Evolutionary conservation across 208 protist species (phyloP).

Genomic region (Leptomonas pyrrhocoris): DNA sequence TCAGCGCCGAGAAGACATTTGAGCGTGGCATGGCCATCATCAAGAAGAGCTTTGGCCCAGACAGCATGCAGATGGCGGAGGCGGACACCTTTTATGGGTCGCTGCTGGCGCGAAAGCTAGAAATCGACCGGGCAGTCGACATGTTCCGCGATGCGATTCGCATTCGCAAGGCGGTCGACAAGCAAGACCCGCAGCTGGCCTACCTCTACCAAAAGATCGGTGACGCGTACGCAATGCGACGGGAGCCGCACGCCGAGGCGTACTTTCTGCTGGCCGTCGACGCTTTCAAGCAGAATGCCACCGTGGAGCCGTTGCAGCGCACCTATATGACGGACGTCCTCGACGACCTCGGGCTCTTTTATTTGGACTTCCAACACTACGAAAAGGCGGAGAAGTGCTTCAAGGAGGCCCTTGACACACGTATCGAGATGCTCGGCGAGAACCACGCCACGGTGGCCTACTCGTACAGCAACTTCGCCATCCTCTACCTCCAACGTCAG

Average conservation of each 20-base stretch:
- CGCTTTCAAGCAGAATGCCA: slow-evolving; percentile 77
- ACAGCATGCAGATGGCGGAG: slow-evolving; percentile 76
- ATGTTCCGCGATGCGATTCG: slow-evolving; percentile 80
- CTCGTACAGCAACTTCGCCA: slow-evolving; percentile 89
- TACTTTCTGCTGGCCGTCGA: slow-evolving; percentile 88
- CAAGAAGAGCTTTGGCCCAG: slow-evolving; percentile 60
- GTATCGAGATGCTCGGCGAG: slow-evolving; percentile 88
- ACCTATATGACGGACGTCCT: slow-evolving; percentile 89
- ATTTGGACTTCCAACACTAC: slow-evolving; percentile 88
- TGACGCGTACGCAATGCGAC: slow-evolving; percentile 81
- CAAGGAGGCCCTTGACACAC: slow-evolving; percentile 85
- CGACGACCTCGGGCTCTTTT: slow-evolving; percentile 89
- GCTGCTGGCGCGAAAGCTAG: slow-evolving; percentile 67
- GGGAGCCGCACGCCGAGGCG: slow-evolving; percentile 83
- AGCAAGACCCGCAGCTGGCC: slow-evolving; percentile 78
- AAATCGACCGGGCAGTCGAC: slow-evolving; percentile 58
- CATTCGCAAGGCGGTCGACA: slow-evolving; percentile 67
- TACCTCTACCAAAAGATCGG: slow-evolving; percentile 90
- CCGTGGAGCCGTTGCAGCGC: slow-evolving; percentile 78
- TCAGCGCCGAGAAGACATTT: slow-evolving; percentile 71
- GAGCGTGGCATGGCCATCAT: slow-evolving; percentile 68
- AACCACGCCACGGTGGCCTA: slow-evolving; percentile 90
- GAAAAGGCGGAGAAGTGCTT: slow-evolving; percentile 90
- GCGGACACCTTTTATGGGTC: slow-evolving; percentile 78
- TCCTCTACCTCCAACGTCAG: slow-evolving; percentile 80